phyloP scores from a whole-genome alignment of 1,139 yeast genomes.

The Diutina rugosa region DNA sequence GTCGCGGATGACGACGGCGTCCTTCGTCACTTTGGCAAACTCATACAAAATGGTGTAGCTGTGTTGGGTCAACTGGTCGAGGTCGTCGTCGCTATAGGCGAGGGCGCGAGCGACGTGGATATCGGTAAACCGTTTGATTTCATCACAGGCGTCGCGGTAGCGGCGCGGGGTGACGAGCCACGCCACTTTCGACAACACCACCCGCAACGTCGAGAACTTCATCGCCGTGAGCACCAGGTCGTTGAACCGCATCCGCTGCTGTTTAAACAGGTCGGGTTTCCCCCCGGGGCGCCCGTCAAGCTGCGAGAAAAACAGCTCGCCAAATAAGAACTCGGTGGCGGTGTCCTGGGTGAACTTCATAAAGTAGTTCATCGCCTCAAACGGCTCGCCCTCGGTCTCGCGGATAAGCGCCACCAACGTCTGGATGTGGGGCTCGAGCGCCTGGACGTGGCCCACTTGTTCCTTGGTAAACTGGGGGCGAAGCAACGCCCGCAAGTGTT shows the following conservation, averaged over 20 bases:
- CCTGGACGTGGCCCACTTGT: conserved; percentile 6
- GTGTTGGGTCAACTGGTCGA: not conserved
- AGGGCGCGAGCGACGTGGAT: not conserved
- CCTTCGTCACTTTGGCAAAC: not conserved
- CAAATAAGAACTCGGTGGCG: conserved; percentile 1
- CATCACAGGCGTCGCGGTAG: not conserved
- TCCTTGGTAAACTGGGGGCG: conserved; percentile 8
- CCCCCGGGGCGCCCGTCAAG: not conserved
- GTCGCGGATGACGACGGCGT: not conserved
- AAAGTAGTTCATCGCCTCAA: not conserved
- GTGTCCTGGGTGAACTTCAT: not conserved
- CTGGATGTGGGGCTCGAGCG: conserved; percentile 6
- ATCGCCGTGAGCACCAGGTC: not conserved
- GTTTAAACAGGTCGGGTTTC: not conserved
- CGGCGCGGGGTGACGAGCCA: not conserved
- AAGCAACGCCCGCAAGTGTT: conserved; percentile 8
- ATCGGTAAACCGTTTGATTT: not conserved
- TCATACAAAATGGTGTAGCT: not conserved
- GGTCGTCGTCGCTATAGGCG: not conserved
- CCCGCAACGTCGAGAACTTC: not conserved
- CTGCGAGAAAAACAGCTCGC: not conserved
- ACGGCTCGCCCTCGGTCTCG: not conserved
- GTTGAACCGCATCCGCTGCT: not conserved
- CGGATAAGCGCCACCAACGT: conserved; percentile 4
- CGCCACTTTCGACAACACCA: not conserved